Percentiles rank a stretch among this genome's conserved stretches.
Evolutionary conservation across 495 filamentous ascomycete genomes (phyloP).

Genomic region (Aspergillus sparsus): DNA sequence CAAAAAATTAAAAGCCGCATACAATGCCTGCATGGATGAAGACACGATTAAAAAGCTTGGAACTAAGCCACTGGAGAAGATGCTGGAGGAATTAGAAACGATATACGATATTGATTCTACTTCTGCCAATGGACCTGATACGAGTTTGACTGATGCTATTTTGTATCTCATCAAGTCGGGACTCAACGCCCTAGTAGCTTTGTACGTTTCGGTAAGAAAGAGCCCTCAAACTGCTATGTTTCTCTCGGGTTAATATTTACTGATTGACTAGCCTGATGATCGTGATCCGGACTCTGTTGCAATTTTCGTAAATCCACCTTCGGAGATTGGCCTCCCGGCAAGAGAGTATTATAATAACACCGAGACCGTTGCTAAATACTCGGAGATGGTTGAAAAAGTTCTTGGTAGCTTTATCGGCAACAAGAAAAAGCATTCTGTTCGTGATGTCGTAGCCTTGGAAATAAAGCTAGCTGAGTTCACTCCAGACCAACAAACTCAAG

Average conservation of each 20-base stretch:
- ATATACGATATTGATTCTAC: constrained; percentile 54
- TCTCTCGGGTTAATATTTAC: background rate
- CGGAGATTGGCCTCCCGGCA: constrained; percentile 58
- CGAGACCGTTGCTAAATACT: constrained; percentile 54
- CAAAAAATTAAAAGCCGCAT: constrained; percentile 62
- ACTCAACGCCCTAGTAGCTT: constrained; percentile 49
- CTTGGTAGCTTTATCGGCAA: constrained; percentile 35
- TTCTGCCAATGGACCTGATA: constrained; percentile 30
- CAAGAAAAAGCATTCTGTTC: constrained; percentile 31
- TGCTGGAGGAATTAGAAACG: constrained; percentile 54
- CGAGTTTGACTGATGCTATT: constrained; percentile 53
- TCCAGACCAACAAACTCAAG: constrained; percentile 57
- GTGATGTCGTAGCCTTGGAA: constrained; percentile 59
- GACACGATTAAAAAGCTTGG: constrained; percentile 53
- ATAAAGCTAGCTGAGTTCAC: constrained; percentile 59
- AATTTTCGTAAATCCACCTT: constrained; percentile 56
- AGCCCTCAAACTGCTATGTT: background rate
- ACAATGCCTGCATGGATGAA: constrained; percentile 67
- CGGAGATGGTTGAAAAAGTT: constrained; percentile 47
- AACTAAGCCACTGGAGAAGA: constrained; percentile 50
- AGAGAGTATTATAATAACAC: constrained; percentile 66
- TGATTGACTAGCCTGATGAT: constrained; percentile 52
- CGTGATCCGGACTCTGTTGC: constrained; percentile 65
- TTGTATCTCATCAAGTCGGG: constrained; percentile 55
- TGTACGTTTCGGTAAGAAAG: constrained; percentile 50